Evolutionary conservation across 2,329 filamentous ascomycete species (phyloP).

Genomic region (Fusarium sp.): DNA sequence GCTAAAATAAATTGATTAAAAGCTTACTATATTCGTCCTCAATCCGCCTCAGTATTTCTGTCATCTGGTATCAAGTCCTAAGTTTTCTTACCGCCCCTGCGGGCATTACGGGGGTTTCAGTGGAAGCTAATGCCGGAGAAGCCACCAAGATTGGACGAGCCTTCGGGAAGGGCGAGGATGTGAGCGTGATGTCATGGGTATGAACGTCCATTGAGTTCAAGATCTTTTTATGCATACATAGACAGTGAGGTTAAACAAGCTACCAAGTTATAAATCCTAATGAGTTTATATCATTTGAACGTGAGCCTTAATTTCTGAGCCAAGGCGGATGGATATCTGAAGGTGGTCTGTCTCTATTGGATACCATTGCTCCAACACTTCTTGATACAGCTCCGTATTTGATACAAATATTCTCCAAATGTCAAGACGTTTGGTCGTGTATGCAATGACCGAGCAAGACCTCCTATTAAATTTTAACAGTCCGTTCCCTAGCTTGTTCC

Average conservation of each 20-base stretch:
- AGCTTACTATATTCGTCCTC: accelerated
- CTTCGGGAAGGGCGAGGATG: conserved; percentile 1
- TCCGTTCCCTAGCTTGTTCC: background rate
- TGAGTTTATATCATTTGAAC: background rate
- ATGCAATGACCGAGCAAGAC: background rate
- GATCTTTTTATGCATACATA: background rate
- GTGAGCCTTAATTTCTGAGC: background rate
- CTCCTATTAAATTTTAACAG: background rate
- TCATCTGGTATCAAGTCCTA: background rate
- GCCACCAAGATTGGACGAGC: conserved; percentile 21
- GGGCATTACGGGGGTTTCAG: conserved; percentile 30
- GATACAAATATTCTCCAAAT: background rate
- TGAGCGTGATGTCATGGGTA: conserved; percentile 18
- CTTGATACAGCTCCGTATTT: background rate
- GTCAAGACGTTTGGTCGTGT: background rate
- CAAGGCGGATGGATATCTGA: too few species aligned
- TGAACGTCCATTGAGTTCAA: background rate
- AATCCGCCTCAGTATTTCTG: background rate
- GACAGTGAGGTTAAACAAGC: background rate
- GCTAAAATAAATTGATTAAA: background rate
- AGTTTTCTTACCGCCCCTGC: background rate
- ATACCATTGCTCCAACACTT: background rate
- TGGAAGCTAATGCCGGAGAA: conserved; percentile 20
- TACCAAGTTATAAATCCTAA: background rate
- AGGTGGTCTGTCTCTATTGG: background rate